Percentiles rank a stretch among this genome's conserved stretches.
These are phyloP conservation scores for Escallonia rubra DNA, from an alignment of 129 eudicot species.

Conservation along the genomic window DNA sequence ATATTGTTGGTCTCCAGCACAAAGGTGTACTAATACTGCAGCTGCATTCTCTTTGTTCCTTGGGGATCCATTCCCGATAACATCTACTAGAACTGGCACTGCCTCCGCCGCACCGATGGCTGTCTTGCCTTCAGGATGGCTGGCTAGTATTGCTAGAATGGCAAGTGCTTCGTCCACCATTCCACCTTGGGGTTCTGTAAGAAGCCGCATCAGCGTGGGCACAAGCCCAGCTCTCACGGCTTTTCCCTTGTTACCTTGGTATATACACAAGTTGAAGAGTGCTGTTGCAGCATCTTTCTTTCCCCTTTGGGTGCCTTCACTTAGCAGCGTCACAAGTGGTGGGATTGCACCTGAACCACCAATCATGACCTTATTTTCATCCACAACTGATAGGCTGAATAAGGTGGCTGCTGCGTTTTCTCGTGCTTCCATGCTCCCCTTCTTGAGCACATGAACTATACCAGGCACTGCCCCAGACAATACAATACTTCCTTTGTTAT, in stretches of 20 bases:
- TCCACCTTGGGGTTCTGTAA: slow-evolving; percentile 72
- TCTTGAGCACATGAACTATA: slow-evolving; percentile 70
- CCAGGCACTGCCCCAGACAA: slow-evolving; percentile 88
- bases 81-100: slow-evolving; percentile 69
- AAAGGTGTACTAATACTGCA: slow-evolving; percentile 77
- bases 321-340: slow-evolving; percentile 58
- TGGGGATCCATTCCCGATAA: slow-evolving; percentile 71
- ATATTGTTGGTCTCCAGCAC: slow-evolving; percentile 62
- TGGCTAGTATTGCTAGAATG: slow-evolving; percentile 70
- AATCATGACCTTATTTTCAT: slow-evolving; percentile 72
- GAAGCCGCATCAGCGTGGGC: slow-evolving; percentile 50
- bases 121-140: slow-evolving; percentile 82
- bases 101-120: slow-evolving; percentile 77
- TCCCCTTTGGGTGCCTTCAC: slow-evolving; percentile 88
- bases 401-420: slow-evolving; percentile 95
- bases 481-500: slow-evolving; percentile 73
- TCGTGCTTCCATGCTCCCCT: slow-evolving; percentile 91
- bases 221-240: slow-evolving; percentile 91
- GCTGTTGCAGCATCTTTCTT: slow-evolving; percentile 97
- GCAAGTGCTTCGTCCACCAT: slow-evolving; percentile 92
- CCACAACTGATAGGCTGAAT: slow-evolving; percentile 89
- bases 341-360: slow-evolving; percentile 86
- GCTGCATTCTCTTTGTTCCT: slow-evolving; percentile 90
- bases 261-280: slow-evolving; percentile 75
- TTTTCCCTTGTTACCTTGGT: slow-evolving; percentile 89